Evolutionary conservation across 768 basidiomycete genomes (phyloP), one percentile per base, ranked within the genome.

Genomic region (Lentinula detonsa): DNA sequence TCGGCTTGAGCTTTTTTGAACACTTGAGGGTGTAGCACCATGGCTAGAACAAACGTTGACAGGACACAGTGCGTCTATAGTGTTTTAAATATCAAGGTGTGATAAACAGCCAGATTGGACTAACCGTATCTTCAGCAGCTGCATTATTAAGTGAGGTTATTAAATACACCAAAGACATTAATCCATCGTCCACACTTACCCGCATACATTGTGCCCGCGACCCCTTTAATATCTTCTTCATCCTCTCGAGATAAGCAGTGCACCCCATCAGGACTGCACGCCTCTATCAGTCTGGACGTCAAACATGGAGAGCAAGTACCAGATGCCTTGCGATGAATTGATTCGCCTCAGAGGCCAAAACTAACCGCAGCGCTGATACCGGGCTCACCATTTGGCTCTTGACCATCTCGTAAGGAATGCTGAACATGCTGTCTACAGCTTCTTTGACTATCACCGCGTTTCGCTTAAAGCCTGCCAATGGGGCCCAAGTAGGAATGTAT

Each of bases 191-290:
- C 37, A 31, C 57, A 59, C 75, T 61, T 67, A 81, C 81, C 81
- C 53, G 76, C 76, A 67, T 76, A 81, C 52, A 83, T 70, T 6
- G 81, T 83, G 34, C 78, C 82, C 54, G 82, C 81, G n/a, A 80
- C 78, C 46, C 81, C 81, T 73, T 79, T 81, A 66, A 84, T 83
- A 68, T 82, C 78, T 60, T 78, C 75, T 63, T 82, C 81, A 46
- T 80, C 79, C 66, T 79, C 78, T 21, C 66, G 67, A 50, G 70
- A 67, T 54, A 77, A 64, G 49, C 65, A 68, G 16, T 72, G 74
- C 59, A 75, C 71, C 40, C 65, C 65, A 42, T 71, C 67, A 42
- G 70, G 71, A 53, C 73, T 70, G 60, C 76, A 73, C 31, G 73
- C 68, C 63, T 79, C 76, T 49, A 82, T 69, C 55, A 82, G 72